phyloP scores from a whole-genome alignment of 2,329 filamentous ascomycete species.

The Arachnomyces sp. region DNA sequence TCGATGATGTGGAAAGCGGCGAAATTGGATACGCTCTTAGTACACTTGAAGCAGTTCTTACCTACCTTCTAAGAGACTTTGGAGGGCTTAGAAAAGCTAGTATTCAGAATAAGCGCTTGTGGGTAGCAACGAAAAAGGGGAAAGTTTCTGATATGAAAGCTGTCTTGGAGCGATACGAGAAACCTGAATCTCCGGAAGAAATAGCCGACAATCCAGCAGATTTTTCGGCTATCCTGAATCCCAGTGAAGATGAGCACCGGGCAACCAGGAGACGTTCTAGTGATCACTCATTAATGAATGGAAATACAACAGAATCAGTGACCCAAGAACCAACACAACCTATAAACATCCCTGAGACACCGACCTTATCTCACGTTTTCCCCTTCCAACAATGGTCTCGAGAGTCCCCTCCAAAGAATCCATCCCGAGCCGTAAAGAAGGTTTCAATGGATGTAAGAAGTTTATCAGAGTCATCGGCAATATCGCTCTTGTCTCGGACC shows the following conservation, averaged over 20 bases:
- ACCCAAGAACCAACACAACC: conserved; percentile 9
- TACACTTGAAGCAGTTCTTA: conserved; percentile 88
- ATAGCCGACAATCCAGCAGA: conserved; percentile 33
- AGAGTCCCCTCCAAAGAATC: conserved; percentile 33
- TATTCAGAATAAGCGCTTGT: conserved; percentile 73
- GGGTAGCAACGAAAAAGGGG: conserved; percentile 77
- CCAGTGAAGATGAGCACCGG: conserved; percentile 26
- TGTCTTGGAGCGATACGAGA: conserved; percentile 66
- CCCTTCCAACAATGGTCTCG: conserved; percentile 66
- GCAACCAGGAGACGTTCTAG: conserved; percentile 17
- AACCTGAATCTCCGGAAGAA: conserved; percentile 32
- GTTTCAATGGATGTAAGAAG: conserved; percentile 88
- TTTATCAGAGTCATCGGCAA: conserved; percentile 75
- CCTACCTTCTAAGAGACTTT: conserved; percentile 79
- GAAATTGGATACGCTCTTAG: conserved; percentile 94
- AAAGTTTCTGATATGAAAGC: conserved; percentile 65
- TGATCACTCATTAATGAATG: conserved; percentile 18
- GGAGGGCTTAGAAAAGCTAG: conserved; percentile 75
- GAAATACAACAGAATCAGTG: conserved; percentile 14
- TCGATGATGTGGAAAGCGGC: conserved; percentile 92
- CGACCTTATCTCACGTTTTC: conserved; percentile 71
- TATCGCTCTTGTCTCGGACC: conserved; percentile 73
- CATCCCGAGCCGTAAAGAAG: conserved; percentile 57
- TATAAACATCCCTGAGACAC: conserved; percentile 20
- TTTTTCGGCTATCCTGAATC: conserved; percentile 24